Evolutionary conservation across 2,329 filamentous ascomycete species (phyloP), one percentile per base, ranked within the genome.

Genomic region (Colletotrichum sp.): DNA sequence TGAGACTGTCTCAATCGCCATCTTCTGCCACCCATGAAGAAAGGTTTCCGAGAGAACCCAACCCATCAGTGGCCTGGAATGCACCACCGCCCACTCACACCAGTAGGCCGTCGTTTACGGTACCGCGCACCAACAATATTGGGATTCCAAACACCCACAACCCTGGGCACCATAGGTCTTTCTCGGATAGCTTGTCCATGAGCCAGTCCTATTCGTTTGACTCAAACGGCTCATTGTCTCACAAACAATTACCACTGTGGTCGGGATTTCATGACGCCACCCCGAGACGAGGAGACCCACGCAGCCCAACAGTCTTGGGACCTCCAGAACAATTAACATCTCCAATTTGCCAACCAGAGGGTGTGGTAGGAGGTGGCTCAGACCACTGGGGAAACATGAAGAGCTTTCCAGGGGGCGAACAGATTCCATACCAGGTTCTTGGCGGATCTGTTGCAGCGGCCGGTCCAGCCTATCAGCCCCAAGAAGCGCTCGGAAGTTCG

Each of bases 121-220:
- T 64, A 18, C 18, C 69, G 2, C 49, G 69, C 12, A 16, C 70
- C 8, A 73, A 26, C 39, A 55, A 21, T 26, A 44, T 76, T 26
- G 69, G 30, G 2, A 18, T 44, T 12, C 55, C 62, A 6, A 28
- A 30, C 6, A 52, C 44, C 10, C 44, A 68, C 8, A 13, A 16
- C 15, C 21, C 30, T 5, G 73, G 73, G 12, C 73, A 76, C 34
- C 65, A 66, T 15, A 34, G 73, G 8, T 76, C 73, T 2, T 76
- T 68, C 12, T 76, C 69, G 5, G 73, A 76, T 26, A 73, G 69
- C n/a, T 52, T 66, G 6, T 67, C 69, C 2, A n/a, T 75, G 39
- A 68, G 39, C 5, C 73, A 72, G 7, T 62, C 72, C 3, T 73
- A 72, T 26, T 68, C 73, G 4, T 76, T 63, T 28, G 69, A 62